These are phyloP conservation scores for Microcera coccophila DNA, from an alignment of 2,329 filamentous ascomycete genomes.

Conservation along the genomic window DNA sequence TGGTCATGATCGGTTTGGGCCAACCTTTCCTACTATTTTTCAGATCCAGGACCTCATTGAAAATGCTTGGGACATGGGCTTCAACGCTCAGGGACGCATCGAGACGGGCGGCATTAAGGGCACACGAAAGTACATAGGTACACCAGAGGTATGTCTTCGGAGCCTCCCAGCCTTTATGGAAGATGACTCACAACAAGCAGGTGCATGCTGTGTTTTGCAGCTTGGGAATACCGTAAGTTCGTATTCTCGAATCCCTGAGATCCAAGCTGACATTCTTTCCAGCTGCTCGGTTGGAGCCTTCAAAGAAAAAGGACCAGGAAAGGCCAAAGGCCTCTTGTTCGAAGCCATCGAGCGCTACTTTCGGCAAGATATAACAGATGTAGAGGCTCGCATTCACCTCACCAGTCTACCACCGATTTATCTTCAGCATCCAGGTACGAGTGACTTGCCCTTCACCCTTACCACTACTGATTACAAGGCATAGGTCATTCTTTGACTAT, in stretches of 20 bases:
- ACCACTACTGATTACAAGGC: conserved; percentile 1
- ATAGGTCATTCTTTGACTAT: conserved; percentile 85
- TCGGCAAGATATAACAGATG: conserved; percentile 41
- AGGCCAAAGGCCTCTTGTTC: conserved; percentile 54
- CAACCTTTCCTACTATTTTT: conserved; percentile 69
- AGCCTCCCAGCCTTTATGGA: neutral
- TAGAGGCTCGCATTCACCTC: conserved; percentile 55
- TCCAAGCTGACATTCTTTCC: conserved; percentile 2
- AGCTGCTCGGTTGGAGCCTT: conserved; percentile 63
- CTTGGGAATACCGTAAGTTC: conserved; percentile 60
- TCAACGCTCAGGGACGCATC: conserved; percentile 67
- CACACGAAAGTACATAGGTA: conserved; percentile 95
- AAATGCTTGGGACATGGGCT: conserved; percentile 78
- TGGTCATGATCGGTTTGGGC: conserved; percentile 58
- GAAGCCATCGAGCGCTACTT: conserved; percentile 73
- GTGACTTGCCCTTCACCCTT: neutral
- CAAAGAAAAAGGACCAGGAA: conserved; percentile 43
- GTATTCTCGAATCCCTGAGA: neutral
- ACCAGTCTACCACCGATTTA: conserved; percentile 82
- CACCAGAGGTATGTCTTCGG: conserved; percentile 63
- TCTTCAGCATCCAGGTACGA: conserved; percentile 72
- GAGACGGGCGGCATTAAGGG: conserved; percentile 84
- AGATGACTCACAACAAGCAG: conserved; percentile 37
- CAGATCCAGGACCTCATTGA: conserved; percentile 85
- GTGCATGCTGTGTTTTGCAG: conserved; percentile 74